These are phyloP conservation scores for Canavalia gladiata DNA, from an alignment of 306 rosid genomes.

Conservation along the genomic window DNA sequence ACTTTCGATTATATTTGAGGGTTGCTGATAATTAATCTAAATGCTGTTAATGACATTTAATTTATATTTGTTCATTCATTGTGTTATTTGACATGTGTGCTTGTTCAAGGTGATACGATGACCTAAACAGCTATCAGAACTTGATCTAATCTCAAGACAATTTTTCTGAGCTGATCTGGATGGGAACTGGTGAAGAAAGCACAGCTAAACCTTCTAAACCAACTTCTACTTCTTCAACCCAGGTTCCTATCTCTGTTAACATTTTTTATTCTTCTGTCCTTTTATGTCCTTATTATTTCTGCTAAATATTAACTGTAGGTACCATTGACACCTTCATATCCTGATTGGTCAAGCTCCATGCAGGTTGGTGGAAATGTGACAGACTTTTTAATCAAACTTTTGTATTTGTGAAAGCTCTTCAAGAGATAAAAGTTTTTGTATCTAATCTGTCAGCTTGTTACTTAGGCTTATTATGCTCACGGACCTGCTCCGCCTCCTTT, in stretches of 20 bases:
- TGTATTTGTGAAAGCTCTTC: conserved; percentile 11
- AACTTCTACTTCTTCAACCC: conserved; percentile 61
- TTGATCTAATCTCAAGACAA: conserved; percentile 38
- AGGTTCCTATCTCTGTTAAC: conserved; percentile 51
- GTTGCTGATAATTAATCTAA: background rate
- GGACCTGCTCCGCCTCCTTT: conserved; percentile 85
- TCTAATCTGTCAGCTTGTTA: conserved; percentile 50
- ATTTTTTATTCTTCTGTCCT: background rate
- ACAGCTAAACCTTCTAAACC: conserved; percentile 75
- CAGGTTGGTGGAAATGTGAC: conserved; percentile 62
- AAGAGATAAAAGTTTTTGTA: conserved; percentile 24
- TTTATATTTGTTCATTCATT: background rate
- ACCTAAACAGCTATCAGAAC: conserved; percentile 38
- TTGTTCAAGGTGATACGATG: conserved; percentile 40
- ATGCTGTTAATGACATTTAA: background rate
- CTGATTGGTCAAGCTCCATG: conserved; percentile 91
- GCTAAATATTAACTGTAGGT: conserved; percentile 60
- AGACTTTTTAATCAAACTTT: conserved; percentile 17
- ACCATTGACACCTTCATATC: conserved; percentile 68
- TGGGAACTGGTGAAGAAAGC: conserved; percentile 90
- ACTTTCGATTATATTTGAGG: conserved; percentile 11
- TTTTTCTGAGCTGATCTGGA: conserved; percentile 49
- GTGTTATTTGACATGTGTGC: conserved; percentile 9
- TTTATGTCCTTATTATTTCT: conserved; percentile 13
- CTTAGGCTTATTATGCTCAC: conserved; percentile 86